phyloP scores from a whole-genome alignment of 2,329 filamentous ascomycete species.

The Periglandula ipomoeae region DNA sequence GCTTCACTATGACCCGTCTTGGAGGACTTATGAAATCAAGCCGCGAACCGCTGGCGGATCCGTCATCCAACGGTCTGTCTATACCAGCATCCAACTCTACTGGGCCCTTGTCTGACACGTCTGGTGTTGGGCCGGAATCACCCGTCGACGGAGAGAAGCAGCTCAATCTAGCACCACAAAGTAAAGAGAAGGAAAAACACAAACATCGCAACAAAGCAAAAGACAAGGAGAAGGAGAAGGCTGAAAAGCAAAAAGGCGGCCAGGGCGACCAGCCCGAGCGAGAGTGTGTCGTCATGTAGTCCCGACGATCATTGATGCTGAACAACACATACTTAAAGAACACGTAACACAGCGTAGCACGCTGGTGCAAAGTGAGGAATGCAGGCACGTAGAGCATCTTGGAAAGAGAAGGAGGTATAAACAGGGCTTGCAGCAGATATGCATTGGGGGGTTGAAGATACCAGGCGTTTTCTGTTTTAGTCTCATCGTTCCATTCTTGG shows the following conservation, averaged over 20 bases:
- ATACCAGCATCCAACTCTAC: conserved; percentile 18
- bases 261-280: conserved; percentile 30
- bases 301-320: background rate
- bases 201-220: conserved; percentile 25
- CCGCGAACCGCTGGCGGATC: conserved; percentile 32
- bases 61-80: conserved; percentile 12
- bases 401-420: background rate
- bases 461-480: conserved; percentile 2
- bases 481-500: background rate
- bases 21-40: conserved; percentile 41
- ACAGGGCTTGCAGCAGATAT: background rate
- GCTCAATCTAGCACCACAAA: conserved; percentile 10
- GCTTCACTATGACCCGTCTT: conserved; percentile 47
- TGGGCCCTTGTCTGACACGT: conserved; percentile 15
- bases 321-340: no score
- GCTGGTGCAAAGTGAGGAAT: no score
- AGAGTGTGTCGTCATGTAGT: conserved; percentile 40
- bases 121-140: conserved; percentile 13
- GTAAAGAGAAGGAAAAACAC: conserved; percentile 16
- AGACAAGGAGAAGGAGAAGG: conserved; percentile 32
- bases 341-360: no score
- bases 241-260: conserved; percentile 25
- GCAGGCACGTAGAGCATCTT: background rate
- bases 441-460: background rate
- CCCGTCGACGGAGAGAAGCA: conserved; percentile 13